phyloP scores from a whole-genome alignment of 169 alveolate genomes.

The Plasmodium reichenowi region DNA sequence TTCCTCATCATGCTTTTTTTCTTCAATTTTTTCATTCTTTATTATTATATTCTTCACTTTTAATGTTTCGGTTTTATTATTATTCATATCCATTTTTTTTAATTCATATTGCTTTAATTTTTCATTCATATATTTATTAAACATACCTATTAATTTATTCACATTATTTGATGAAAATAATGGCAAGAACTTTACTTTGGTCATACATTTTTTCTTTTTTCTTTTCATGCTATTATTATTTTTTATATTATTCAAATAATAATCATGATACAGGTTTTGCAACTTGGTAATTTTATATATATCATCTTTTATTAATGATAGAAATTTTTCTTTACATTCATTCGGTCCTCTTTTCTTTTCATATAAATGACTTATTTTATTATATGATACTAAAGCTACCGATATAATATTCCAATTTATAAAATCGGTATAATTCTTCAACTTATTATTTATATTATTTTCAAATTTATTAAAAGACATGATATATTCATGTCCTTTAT shows the following conservation, averaged over 20 bases:
- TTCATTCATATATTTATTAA: conserved; percentile 27
- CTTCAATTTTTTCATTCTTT: neutral
- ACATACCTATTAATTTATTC: conserved; percentile 28
- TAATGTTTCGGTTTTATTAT: neutral
- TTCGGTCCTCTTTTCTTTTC: conserved; percentile 41
- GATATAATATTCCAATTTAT: conserved; percentile 75
- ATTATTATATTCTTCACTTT: neutral
- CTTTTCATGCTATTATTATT: too few species aligned
- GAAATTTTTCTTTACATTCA: conserved; percentile 65
- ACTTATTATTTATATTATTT: conserved; percentile 3
- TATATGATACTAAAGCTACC: conserved; percentile 58
- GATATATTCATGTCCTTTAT: neutral
- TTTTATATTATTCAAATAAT: neutral
- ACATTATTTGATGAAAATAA: conserved; percentile 37
- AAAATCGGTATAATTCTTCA: conserved; percentile 20
- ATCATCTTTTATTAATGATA: conserved; percentile 27
- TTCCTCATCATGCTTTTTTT: neutral
- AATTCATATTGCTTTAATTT: neutral
- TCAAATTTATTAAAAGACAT: neutral
- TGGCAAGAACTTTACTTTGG: conserved; percentile 35
- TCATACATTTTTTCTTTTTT: conserved; percentile 21
- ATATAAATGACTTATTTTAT: conserved; percentile 50
- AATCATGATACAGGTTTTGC: conserved; percentile 20
- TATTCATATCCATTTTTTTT: neutral
- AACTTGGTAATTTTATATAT: neutral